Evolutionary conservation across 371 early-diverging fungal genomes (phyloP).

Genomic region (Phascolomyces articulosus): DNA sequence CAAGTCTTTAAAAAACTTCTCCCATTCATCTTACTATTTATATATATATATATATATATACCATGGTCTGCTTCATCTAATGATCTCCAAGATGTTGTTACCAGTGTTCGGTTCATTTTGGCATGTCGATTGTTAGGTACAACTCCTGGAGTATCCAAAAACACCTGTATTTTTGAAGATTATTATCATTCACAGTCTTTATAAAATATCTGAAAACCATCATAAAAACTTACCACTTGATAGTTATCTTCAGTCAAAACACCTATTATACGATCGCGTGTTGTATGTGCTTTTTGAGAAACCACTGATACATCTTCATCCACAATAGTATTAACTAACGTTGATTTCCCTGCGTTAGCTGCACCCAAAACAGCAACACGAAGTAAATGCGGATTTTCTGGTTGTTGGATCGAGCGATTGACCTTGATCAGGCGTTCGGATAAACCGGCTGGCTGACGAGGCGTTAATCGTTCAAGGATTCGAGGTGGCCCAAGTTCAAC

Average conservation of each 20-base stretch:
- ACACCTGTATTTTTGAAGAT: constrained; percentile 23
- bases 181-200: too few relatives aligned
- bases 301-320: constrained; percentile 63
- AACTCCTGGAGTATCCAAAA: constrained; percentile 73
- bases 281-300: constrained; percentile 77
- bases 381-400: constrained; percentile 60
- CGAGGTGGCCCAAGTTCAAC: background rate
- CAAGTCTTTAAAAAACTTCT: too few relatives aligned
- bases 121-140: constrained; percentile 43
- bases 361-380: constrained; percentile 75
- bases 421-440: constrained; percentile 43
- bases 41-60: constrained; percentile 13
- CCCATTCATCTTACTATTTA: too few relatives aligned
- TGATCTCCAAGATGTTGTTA: constrained; percentile 76
- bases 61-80: constrained; percentile 71
- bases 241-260: constrained; percentile 57
- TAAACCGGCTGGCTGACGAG: constrained; percentile 13
- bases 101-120: constrained; percentile 61
- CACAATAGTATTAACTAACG: constrained; percentile 71
- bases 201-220: background rate
- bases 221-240: constrained; percentile 50
- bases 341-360: constrained; percentile 84
- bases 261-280: constrained; percentile 66
- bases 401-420: constrained; percentile 54
- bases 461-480: background rate